Conservation (phyloP, 148 eudicot genomes). For the Beta vulgaris region DNA sequence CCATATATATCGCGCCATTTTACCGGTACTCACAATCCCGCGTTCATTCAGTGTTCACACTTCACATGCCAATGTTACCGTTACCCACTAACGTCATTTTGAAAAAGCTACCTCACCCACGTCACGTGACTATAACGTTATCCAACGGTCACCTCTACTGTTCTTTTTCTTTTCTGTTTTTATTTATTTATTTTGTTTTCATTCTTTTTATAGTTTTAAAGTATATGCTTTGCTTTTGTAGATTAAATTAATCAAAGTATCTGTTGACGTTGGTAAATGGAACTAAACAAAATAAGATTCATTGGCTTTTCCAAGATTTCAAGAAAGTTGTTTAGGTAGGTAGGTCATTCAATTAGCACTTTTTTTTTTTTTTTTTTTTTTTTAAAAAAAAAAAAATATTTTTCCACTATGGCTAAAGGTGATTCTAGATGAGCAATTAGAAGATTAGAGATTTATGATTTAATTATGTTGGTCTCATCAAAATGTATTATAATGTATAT, state of each 20-base stretch:
- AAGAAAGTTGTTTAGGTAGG: too few relatives aligned
- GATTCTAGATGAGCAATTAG: too few relatives aligned
- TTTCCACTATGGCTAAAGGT: too few relatives aligned
- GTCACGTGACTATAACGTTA: constrained; percentile 28
- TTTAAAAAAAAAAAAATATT: background rate
- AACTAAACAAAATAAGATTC: background rate
- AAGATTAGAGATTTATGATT: too few relatives aligned
- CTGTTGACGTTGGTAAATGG: constrained; percentile 1
- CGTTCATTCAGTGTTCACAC: background rate
- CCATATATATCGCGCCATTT: constrained; percentile 10
- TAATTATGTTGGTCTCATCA: too few relatives aligned
- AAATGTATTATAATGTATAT: too few relatives aligned
- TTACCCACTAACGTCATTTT: constrained; percentile 26
- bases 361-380: too few relatives aligned
- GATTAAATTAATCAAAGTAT: background rate
- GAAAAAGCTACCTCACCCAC: constrained; percentile 4
- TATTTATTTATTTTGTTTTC: too few relatives aligned
- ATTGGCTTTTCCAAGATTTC: background rate
- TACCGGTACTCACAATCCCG: constrained; percentile 1
- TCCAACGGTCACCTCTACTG: constrained; percentile 22
- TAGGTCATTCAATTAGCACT: too few relatives aligned
- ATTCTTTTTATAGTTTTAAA: too few relatives aligned
- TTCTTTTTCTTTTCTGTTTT: background rate
- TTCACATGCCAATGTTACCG: constrained; percentile 20
- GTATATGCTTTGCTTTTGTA: background rate